Evolutionary conservation across 805 yeast species (phyloP).

Genomic region (Starmerella floricola): DNA sequence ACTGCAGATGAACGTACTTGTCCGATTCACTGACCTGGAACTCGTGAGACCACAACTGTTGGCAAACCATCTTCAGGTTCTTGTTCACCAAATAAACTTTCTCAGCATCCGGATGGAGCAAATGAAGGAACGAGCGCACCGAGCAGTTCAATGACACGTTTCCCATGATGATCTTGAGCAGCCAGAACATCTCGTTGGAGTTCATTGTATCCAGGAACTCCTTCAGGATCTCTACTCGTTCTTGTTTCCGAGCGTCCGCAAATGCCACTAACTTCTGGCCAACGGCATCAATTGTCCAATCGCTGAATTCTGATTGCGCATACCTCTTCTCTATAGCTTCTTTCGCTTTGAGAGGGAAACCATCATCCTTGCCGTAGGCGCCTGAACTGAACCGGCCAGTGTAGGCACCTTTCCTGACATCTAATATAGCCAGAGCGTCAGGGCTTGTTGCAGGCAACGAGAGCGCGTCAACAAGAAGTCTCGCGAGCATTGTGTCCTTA

Average conservation of each 20-base stretch:
- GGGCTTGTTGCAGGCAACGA: conserved; percentile 48
- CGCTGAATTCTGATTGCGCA: conserved; percentile 29
- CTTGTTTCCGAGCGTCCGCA: conserved; percentile 28
- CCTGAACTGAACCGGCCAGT: neutral
- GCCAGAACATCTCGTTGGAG: conserved; percentile 52
- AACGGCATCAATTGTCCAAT: conserved; percentile 38
- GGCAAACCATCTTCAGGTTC: conserved; percentile 48
- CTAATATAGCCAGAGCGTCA: conserved; percentile 41
- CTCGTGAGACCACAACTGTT: conserved; percentile 42
- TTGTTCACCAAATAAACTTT: conserved; percentile 53
- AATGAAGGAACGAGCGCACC: conserved; percentile 43
- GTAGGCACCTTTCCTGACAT: conserved; percentile 21
- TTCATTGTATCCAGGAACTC: conserved; percentile 44
- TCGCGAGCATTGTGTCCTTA: conserved; percentile 51
- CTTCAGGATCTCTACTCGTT: conserved; percentile 36
- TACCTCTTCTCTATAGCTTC: conserved; percentile 42
- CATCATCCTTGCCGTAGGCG: conserved; percentile 32
- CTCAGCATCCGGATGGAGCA: conserved; percentile 74
- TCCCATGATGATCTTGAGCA: conserved; percentile 53
- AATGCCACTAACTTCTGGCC: conserved; percentile 38
- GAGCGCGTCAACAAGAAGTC: conserved; percentile 37
- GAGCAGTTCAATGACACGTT: conserved; percentile 39
- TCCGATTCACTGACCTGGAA: conserved; percentile 34
- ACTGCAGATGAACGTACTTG: conserved; percentile 35
- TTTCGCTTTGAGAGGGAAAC: conserved; percentile 37